Percentiles rank a stretch among this genome's conserved stretches.
These are phyloP conservation scores for Capronia coronata DNA, from an alignment of 2,329 filamentous ascomycete genomes.

Conservation along the genomic window DNA sequence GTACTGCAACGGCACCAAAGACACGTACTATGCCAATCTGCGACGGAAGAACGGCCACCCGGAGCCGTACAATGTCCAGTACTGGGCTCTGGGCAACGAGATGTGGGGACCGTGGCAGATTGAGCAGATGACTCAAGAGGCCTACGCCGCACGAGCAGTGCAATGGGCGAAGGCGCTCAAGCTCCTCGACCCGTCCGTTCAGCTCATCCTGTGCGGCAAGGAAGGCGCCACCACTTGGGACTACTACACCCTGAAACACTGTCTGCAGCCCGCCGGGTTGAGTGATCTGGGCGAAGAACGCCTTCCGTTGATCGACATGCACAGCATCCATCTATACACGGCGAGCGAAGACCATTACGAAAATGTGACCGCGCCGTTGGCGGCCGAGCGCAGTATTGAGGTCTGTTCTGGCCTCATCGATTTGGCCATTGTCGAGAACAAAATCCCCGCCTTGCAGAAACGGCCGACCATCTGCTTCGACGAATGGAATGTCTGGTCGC, in stretches of 20 bases:
- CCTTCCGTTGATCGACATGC: slow-evolving; percentile 61
- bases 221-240: slow-evolving; percentile 66
- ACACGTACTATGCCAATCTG: slow-evolving; percentile 77
- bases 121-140: slow-evolving; percentile 53
- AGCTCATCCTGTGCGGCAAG: slow-evolving; percentile 68
- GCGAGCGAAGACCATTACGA: slow-evolving; percentile 47
- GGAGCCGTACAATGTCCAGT: slow-evolving; percentile 73
- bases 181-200: slow-evolving; percentile 55
- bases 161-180: slow-evolving; percentile 35
- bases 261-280: slow-evolving; percentile 47
- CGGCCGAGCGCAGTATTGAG: slow-evolving; percentile 67
- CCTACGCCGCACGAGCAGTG: slow-evolving; percentile 50
- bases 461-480: slow-evolving; percentile 71
- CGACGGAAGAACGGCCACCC: slow-evolving; percentile 67
- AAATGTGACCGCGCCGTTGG: slow-evolving; percentile 58
- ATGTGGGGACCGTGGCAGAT: slow-evolving; percentile 56
- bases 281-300: slow-evolving; percentile 36
- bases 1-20: slow-evolving; percentile 72
- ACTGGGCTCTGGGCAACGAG: slow-evolving; percentile 79
- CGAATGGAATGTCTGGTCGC: slow-evolving; percentile 82
- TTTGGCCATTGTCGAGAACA: slow-evolving; percentile 61
- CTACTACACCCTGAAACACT: slow-evolving; percentile 64
- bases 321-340: slow-evolving; percentile 75
- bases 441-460: slow-evolving; percentile 50
- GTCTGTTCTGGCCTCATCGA: slow-evolving; percentile 64